phyloP scores from a whole-genome alignment of 2,329 filamentous ascomycete genomes.

The Pyrenochaeta sp. region DNA sequence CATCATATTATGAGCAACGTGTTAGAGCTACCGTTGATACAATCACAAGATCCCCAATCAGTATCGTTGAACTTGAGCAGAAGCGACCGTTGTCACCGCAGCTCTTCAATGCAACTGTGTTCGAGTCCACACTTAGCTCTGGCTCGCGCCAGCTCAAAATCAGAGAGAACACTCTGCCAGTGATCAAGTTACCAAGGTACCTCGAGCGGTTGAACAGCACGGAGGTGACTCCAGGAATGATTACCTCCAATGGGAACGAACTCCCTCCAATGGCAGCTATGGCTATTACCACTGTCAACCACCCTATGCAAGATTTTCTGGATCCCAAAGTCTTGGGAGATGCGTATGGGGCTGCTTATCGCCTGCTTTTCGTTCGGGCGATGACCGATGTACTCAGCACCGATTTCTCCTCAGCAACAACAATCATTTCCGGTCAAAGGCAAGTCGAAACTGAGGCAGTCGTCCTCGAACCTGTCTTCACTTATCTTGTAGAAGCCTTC shows the following conservation, averaged over 20 bases:
- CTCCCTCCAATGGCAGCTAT: constrained; percentile 44
- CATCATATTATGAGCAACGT: constrained; percentile 54
- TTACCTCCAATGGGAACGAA: constrained; percentile 7
- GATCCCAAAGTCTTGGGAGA: constrained; percentile 38
- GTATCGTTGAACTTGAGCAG: constrained; percentile 27
- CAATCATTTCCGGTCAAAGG: constrained; percentile 17
- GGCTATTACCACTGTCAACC: constrained; percentile 39
- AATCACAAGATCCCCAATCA: background rate
- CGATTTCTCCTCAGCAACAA: constrained; percentile 14
- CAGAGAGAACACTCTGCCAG: constrained; percentile 13
- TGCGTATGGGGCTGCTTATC: constrained; percentile 51
- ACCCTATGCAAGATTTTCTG: constrained; percentile 38
- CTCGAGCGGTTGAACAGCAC: constrained; percentile 3
- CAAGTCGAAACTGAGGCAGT: constrained; percentile 41
- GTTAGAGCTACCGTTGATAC: constrained; percentile 52
- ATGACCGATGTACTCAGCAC: constrained; percentile 38
- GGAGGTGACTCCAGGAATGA: background rate
- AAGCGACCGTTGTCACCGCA: constrained; percentile 30
- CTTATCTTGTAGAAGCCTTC: constrained; percentile 45
- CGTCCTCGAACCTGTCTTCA: constrained; percentile 47
- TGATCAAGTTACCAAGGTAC: constrained; percentile 6
- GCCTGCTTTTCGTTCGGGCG: constrained; percentile 50
- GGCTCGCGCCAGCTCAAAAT: background rate
- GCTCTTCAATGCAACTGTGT: constrained; percentile 49
- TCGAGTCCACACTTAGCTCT: constrained; percentile 41